These are phyloP conservation scores for Diutina catenulata DNA, from an alignment of 1,139 yeast species.

Conservation along the genomic window DNA sequence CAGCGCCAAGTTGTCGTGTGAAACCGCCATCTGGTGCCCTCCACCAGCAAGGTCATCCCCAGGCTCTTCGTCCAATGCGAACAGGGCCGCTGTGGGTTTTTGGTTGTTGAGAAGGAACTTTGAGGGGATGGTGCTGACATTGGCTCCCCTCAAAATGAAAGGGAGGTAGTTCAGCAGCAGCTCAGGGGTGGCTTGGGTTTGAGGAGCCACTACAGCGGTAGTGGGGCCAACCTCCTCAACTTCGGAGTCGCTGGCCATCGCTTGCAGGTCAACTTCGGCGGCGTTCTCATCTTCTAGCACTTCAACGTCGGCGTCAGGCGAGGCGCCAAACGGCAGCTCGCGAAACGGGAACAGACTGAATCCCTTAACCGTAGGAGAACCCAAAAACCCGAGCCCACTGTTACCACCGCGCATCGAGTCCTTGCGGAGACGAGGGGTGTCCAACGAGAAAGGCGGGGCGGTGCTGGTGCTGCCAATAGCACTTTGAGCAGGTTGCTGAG, in stretches of 20 bases:
- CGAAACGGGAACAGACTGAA: neutral
- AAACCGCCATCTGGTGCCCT: constrained; percentile 23
- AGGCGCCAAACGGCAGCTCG: constrained; percentile 2
- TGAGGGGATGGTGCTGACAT: constrained; percentile 47
- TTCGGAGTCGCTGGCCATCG: neutral
- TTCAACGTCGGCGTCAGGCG: neutral
- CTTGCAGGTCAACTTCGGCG: constrained; percentile 2
- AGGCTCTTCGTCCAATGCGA: constrained; percentile 25
- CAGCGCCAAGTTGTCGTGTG: constrained; percentile 18
- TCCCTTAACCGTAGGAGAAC: neutral
- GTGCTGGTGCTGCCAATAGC: neutral
- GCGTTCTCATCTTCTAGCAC: too few relatives aligned
- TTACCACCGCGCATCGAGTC: neutral
- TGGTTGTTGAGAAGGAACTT: constrained; percentile 27
- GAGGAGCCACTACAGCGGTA: neutral
- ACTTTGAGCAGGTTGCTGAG: too few relatives aligned
- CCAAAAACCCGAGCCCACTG: neutral
- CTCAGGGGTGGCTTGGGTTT: neutral
- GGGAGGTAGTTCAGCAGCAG: constrained; percentile 39
- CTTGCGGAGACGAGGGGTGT: neutral
- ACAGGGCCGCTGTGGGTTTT: constrained; percentile 11
- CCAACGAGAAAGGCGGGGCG: neutral
- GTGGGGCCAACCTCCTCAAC: neutral
- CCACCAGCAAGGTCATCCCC: too few relatives aligned
- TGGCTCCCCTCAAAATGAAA: constrained; percentile 49